Evolutionary conservation across 2,329 filamentous ascomycete genomes (phyloP).

Genomic region (Trichoderma sp.): DNA sequence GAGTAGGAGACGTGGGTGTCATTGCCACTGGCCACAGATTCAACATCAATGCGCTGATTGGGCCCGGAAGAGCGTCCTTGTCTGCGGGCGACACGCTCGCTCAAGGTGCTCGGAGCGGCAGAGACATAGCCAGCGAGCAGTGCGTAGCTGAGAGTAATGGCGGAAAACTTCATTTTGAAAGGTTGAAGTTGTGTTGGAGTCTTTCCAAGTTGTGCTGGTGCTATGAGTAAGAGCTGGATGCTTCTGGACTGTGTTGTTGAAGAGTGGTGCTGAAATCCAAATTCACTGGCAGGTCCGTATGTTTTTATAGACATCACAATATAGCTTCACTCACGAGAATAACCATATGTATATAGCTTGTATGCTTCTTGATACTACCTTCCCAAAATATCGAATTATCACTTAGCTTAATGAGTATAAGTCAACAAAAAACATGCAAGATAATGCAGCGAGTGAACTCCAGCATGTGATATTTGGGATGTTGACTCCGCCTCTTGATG

Average conservation of each 20-base stretch:
- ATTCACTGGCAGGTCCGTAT: background rate
- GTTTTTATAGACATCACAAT: background rate
- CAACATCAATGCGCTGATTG: background rate
- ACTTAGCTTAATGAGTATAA: background rate
- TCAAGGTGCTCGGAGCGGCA: background rate
- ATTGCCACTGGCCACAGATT: background rate
- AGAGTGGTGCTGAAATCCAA: background rate
- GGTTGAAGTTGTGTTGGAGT: background rate
- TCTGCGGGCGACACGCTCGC: background rate
- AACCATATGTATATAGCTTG: background rate
- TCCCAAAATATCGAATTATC: background rate
- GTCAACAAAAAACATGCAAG: background rate
- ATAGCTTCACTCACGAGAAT: background rate
- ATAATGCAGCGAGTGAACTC: background rate
- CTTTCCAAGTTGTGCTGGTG: background rate
- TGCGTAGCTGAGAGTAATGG: conserved; percentile 2
- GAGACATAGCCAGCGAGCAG: background rate
- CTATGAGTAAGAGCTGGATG: background rate
- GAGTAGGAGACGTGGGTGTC: background rate
- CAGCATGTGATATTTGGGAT: background rate
- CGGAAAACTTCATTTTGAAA: conserved; percentile 3
- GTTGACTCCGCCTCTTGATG: background rate
- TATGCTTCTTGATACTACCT: background rate
- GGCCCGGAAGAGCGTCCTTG: background rate
- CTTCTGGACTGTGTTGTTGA: background rate